These are phyloP conservation scores for Zelopaecilomyces penicillatus DNA, from an alignment of 2,329 filamentous ascomycete species.

Conservation along the genomic window DNA sequence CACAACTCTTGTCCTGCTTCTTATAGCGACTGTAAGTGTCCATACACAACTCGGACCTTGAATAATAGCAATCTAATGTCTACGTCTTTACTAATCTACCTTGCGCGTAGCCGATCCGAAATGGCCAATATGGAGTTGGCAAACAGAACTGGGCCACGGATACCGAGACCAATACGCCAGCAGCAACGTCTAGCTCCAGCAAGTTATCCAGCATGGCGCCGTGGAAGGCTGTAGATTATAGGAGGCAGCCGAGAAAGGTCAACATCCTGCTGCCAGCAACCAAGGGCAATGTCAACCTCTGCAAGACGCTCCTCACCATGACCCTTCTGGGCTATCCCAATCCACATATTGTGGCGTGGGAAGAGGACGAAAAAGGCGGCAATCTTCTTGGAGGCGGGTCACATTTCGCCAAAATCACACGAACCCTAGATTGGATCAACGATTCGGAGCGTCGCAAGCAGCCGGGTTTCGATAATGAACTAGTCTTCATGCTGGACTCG, in stretches of 20 bases:
- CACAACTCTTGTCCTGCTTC: slow-evolving; percentile 6
- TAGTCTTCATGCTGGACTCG: slow-evolving; percentile 22
- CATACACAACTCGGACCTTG: no score
- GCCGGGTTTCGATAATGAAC: slow-evolving; percentile 18
- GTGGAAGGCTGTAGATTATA: background rate
- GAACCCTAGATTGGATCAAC: slow-evolving; percentile 18
- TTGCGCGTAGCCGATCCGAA: no score
- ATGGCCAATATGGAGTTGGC: no score
- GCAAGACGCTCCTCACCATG: slow-evolving; percentile 24
- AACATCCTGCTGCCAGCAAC: slow-evolving; percentile 21
- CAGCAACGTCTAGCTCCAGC: no score
- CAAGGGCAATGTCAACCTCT: slow-evolving; percentile 16
- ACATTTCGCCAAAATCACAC: slow-evolving; percentile 21
- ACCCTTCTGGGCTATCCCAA: slow-evolving; percentile 20
- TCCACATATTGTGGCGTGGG: slow-evolving; percentile 20
- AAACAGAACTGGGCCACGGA: no score
- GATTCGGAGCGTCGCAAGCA: slow-evolving; percentile 11
- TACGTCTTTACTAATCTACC: no score
- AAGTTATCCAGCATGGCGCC: no score
- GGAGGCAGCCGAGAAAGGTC: slow-evolving; percentile 6
- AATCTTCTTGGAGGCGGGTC: slow-evolving; percentile 17
- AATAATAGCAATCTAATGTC: background rate
- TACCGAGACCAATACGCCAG: no score
- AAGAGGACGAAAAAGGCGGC: slow-evolving; percentile 11
- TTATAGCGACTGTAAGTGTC: slow-evolving; percentile 8